These are phyloP conservation scores for Platanthera guangdongensis DNA, from an alignment of 106 monocot species.

Conservation along the genomic window DNA sequence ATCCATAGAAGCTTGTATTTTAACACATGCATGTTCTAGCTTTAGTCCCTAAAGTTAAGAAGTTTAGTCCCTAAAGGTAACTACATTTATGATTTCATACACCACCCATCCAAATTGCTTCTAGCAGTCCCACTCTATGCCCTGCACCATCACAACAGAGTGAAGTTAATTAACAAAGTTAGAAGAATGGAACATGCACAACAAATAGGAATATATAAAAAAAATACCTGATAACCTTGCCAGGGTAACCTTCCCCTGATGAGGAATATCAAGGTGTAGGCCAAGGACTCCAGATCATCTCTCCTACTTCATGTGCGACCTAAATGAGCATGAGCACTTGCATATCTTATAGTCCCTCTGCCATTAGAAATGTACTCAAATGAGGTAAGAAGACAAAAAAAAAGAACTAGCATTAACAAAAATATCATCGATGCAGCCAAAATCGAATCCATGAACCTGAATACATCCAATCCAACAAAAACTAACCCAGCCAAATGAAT, in stretches of 20 bases:
- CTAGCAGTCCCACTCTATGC: too few species aligned
- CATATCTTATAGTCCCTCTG: constrained; percentile 98
- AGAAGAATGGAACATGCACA: not conserved
- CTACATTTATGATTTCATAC: too few species aligned
- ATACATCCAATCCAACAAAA: constrained; percentile 9
- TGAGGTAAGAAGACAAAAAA: not conserved
- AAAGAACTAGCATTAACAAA: not conserved
- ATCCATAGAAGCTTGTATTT: too few species aligned
- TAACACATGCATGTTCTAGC: too few species aligned
- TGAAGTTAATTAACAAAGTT: too few species aligned
- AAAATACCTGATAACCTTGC: constrained; percentile 88
- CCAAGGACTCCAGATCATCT: constrained; percentile 90
- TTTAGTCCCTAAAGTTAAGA: too few species aligned
- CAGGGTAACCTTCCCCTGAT: constrained; percentile 87
- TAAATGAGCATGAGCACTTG: constrained; percentile 98
- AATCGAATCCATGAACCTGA: constrained; percentile 44
- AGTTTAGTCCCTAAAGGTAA: too few species aligned
- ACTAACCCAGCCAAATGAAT: not conserved
- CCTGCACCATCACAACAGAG: too few species aligned
- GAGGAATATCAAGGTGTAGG: constrained; percentile 86
- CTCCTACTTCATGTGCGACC: constrained; percentile 92
- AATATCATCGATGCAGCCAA: not conserved
- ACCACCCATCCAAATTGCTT: too few species aligned
- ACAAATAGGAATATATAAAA: not conserved
- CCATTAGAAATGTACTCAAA: constrained; percentile 15